phyloP scores from a whole-genome alignment of 2,329 filamentous ascomycete genomes.

The Paecilomyces sp. region DNA sequence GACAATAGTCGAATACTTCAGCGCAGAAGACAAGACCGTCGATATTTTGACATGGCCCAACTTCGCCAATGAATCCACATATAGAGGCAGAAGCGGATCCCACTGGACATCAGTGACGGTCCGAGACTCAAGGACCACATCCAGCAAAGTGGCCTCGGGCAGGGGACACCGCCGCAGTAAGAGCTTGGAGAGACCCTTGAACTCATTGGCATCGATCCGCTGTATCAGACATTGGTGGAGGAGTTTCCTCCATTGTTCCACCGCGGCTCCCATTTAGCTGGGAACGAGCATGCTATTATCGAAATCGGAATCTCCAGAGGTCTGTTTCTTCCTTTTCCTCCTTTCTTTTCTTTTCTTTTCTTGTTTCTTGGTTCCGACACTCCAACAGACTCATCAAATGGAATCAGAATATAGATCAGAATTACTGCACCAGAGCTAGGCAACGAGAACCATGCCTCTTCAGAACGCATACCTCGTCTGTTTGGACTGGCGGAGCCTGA shows the following conservation, averaged over 20 bases:
- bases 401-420: not conserved
- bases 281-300: slow-evolving; percentile 3
- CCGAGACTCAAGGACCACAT: slow-evolving; percentile 28
- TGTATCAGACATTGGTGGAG: slow-evolving; percentile 29
- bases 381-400: not conserved
- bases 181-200: slow-evolving; percentile 28
- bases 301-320: not conserved
- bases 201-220: slow-evolving; percentile 31
- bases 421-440: not conserved
- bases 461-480: not conserved
- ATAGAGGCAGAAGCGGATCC: slow-evolving; percentile 36
- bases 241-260: slow-evolving; percentile 31
- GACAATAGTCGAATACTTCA: slow-evolving; percentile 29
- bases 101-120: slow-evolving; percentile 25
- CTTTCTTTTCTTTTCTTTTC: not conserved
- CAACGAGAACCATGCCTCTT: not conserved
- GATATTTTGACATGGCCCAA: slow-evolving; percentile 25
- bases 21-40: slow-evolving; percentile 23
- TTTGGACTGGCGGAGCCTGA: not conserved
- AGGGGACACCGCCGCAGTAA: slow-evolving; percentile 24
- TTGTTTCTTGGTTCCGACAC: not conserved
- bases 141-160: slow-evolving; percentile 23
- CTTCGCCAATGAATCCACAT: slow-evolving; percentile 31
- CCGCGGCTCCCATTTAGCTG: slow-evolving; percentile 16
- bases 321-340: not conserved